Base-by-base conservation (phyloP, 768 basidiomycete genomes). In the Rhodotorula babjevae region DNA sequence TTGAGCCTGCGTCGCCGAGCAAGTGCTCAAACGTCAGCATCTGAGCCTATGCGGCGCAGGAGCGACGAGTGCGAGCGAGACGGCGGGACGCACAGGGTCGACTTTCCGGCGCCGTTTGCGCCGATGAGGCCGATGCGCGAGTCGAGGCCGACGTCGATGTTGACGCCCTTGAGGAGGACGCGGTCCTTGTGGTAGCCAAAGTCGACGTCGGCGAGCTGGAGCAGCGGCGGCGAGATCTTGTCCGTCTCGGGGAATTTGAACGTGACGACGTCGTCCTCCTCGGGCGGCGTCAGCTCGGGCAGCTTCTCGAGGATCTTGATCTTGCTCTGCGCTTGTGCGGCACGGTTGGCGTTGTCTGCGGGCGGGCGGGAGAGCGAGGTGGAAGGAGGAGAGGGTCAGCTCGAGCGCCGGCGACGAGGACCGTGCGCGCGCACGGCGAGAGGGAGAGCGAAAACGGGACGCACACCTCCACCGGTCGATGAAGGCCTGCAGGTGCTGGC, bases 161-260 rank as follows among this genome's bases (percentile, higher is more conserved):
- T 91, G 75, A 94, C 84, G 61, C 82, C 83, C 77, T 87, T 88
- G 40, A 99, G 82, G 61, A 98, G 84, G 50, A 89, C 80, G 77
- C 65, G 73, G 36, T 76, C 77, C 65, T 90, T 90, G 18, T 92
- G 89, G 81, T 98, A 99, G 46, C 93, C 92, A 79, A 98, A 99
- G 1, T 87, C 88, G 40, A 91, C 91, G 76, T 92, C 90, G 72
- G 90, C 89, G 79, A 97, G 87, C 79, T 98, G 96, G 27, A 99
- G 84, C 23, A 98, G 82, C 0, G 96, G 96, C 14, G 96, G 94
- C 10, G 96, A 93, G 77, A 98, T 92, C 83, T 98, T 98, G 79
- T 98, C 96, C 14, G 93, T 88, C 70, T 96, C 94, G 2, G 93
- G 92, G 85, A 99, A 91, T 88, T 87, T 94, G 86, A 99, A 99